phyloP scores from a whole-genome alignment of 1,284 basidiomycete genomes.

The Microstroma glucosiphilum region DNA sequence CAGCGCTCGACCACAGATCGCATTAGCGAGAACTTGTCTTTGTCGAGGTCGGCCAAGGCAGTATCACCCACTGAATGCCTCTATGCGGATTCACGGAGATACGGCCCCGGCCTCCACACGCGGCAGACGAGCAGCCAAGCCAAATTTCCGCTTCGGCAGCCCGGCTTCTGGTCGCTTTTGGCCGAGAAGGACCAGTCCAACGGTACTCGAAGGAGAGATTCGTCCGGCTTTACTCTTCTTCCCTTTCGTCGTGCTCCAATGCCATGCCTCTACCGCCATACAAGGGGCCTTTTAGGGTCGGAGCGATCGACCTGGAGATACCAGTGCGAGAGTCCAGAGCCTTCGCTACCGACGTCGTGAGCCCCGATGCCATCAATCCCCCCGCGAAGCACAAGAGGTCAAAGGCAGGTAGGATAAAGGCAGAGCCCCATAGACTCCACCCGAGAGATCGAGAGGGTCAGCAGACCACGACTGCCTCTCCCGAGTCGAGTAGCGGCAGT shows the following conservation, averaged over 20 bases:
- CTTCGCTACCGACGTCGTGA: conserved; percentile 21
- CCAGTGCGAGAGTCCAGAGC: conserved; percentile 31
- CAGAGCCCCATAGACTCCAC: not conserved
- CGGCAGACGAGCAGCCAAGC: no score
- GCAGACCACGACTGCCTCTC: not conserved
- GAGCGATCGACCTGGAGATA: conserved; percentile 39
- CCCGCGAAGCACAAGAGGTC: conserved; percentile 12
- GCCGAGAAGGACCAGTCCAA: no score
- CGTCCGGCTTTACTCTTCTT: no score
- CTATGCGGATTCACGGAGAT: no score
- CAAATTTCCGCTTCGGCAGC: no score
- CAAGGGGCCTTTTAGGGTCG: conserved; percentile 32
- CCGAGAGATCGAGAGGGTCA: not conserved
- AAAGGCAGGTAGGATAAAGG: not conserved
- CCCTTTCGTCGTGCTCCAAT: not conserved
- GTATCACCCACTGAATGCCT: no score
- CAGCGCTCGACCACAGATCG: no score
- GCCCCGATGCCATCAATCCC: conserved; percentile 13
- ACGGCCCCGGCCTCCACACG: no score
- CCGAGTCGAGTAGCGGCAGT: not conserved
- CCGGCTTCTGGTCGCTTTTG: no score
- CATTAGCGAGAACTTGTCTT: no score
- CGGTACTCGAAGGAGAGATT: no score
- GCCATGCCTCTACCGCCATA: conserved; percentile 28
- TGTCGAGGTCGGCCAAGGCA: no score